These are phyloP conservation scores for Saturnispora silvae DNA, from an alignment of 805 yeast genomes.

Conservation along the genomic window DNA sequence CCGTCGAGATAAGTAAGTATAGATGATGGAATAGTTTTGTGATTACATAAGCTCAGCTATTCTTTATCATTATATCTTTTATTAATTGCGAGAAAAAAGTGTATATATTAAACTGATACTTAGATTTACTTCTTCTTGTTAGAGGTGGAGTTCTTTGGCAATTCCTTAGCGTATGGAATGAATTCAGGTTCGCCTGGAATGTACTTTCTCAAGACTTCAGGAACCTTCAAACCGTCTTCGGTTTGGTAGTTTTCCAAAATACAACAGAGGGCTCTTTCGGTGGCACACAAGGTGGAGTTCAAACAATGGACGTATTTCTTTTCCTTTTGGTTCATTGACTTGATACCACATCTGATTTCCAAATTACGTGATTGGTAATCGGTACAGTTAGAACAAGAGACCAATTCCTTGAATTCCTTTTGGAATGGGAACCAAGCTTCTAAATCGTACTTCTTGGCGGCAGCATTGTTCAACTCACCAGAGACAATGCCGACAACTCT, in stretches of 20 bases:
- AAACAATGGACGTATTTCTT: conserved; percentile 98
- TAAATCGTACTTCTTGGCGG: conserved; percentile 96
- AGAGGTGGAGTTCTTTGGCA: conserved; percentile 90
- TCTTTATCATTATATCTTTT: too few relatives aligned
- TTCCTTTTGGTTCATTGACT: conserved; percentile 87
- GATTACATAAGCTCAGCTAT: too few relatives aligned
- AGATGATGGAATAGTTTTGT: too few relatives aligned
- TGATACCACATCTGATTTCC: conserved; percentile 97
- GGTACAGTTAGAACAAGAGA: conserved; percentile 97
- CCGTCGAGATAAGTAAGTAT: too few relatives aligned
- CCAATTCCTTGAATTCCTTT: conserved; percentile 95
- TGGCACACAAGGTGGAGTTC: conserved; percentile 94
- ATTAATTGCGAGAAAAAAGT: too few relatives aligned
- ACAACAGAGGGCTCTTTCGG: conserved; percentile 97
- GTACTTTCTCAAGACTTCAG: conserved; percentile 91
- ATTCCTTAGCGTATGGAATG: conserved; percentile 78
- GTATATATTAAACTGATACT: too few relatives aligned
- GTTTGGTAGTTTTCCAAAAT: conserved; percentile 96
- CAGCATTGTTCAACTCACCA: conserved; percentile 97
- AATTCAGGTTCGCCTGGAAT: conserved; percentile 99
- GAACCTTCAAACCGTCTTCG: conserved; percentile 86
- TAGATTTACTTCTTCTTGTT: conserved; percentile 45
- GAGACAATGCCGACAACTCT: conserved; percentile 97
- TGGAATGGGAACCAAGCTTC: conserved; percentile 99
- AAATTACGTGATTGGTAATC: conserved; percentile 98